A percentile compares a stretch with the other conserved stretches of the same genome.
phyloP scores from a whole-genome alignment of 768 basidiomycete genomes.

The Kwoniella newhampshirensis region DNA sequence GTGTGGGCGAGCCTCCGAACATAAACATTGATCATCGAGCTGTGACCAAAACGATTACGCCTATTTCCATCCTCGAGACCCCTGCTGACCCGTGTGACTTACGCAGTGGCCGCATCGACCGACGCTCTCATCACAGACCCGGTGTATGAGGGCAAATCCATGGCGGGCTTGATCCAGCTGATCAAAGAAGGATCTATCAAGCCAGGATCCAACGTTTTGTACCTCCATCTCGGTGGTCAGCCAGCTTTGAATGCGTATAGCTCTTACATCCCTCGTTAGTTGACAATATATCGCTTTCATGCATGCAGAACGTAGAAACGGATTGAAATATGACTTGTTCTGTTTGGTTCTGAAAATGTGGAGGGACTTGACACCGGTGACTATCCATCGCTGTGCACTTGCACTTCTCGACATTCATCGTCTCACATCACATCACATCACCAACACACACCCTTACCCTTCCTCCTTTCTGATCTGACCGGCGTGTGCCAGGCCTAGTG shows the following conservation, averaged over 20 bases:
- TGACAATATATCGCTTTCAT: no score
- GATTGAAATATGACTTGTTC: no score
- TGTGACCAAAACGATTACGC: neutral
- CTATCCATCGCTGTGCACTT: no score
- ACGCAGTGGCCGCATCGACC: constrained; percentile 22
- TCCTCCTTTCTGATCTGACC: no score
- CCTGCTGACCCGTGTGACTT: neutral
- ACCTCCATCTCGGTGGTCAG: constrained; percentile 40
- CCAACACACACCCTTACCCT: no score
- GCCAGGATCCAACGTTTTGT: constrained; percentile 28
- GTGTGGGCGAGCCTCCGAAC: neutral
- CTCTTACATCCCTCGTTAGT: constrained; percentile 27
- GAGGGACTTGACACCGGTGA: no score
- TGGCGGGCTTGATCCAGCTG: constrained; percentile 38
- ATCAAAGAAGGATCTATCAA: constrained; percentile 31
- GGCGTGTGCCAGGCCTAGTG: no score
- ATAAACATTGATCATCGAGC: neutral
- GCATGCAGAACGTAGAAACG: no score
- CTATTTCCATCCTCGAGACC: no score
- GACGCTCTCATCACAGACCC: constrained; percentile 38
- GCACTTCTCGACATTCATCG: no score
- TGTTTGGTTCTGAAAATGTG: no score
- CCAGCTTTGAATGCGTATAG: constrained; percentile 34
- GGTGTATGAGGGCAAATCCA: constrained; percentile 34
- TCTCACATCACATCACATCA: no score